Evolutionary conservation across 352 stramenopile species (phyloP), one percentile per base, ranked within the genome.

Genomic region (Pythium sp.): DNA sequence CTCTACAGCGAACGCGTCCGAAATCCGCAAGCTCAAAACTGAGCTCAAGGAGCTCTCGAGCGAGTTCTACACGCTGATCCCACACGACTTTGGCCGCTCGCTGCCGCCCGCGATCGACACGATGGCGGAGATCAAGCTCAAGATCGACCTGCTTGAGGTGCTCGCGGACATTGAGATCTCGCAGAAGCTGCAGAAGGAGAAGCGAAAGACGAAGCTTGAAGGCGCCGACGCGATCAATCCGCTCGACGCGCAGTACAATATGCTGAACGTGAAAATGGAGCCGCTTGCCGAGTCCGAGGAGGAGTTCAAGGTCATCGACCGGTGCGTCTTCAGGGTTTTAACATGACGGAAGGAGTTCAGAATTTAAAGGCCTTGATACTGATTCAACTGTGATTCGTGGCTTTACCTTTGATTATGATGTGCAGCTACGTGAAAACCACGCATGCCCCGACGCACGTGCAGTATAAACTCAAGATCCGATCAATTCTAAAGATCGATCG

Each of bases 31-130:
- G 58, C 72, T 79, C 7, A 78, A 76, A 30, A 36, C 54, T 0
- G 64, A 82, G 32, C 69, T 92, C 9, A 90, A 90, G 51, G 28
- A 72, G 20, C 76, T 90, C 9, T 86, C 81, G 12, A 89, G 75
- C 51, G 77, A 86, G 30, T 91, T 92, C 56, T 92, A 92, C 71
- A 81, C 82, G 61, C 70, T 89, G 9, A 89, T 92, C 41, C 84
- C 84, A 47, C 82, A 92, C 49, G 75, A 89, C 20, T 91, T 91
- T 66, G 82, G 78, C n/a, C 79, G 79, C 7, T 70, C 71, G 5
- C 28, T 89, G 41, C 82, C 84, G 1, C 82, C 81, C 0, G 60
- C 81, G 22, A 88, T 92, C 60, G 69, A 68, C 2, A 80, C 73
- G n/a, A 78, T 88, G 62, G 73, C 73, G 14, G 79, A 85, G 49